These are phyloP conservation scores for Trifolium repens DNA, from an alignment of 306 rosid genomes.

Conservation along the genomic window DNA sequence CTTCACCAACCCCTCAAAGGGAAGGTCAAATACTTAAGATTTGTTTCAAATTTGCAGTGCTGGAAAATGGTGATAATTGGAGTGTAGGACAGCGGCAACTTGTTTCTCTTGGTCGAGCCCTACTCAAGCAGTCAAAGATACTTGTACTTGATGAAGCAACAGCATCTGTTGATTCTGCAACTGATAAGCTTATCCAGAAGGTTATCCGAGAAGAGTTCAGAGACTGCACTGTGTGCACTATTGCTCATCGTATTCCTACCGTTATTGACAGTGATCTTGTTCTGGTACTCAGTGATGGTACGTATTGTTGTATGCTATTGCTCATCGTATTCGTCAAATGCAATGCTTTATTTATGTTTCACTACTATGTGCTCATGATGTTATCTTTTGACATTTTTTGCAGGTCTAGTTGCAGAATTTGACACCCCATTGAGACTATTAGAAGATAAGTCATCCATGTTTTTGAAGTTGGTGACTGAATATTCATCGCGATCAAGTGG, in stretches of 20 bases:
- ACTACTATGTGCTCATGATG: background rate
- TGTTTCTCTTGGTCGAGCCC: constrained; percentile 88
- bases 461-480: constrained; percentile 80
- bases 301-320: constrained; percentile 35
- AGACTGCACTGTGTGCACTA: constrained; percentile 87
- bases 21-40: constrained; percentile 11
- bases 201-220: constrained; percentile 79
- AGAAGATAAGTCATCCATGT: constrained; percentile 91
- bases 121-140: constrained; percentile 88
- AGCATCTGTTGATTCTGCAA: constrained; percentile 91
- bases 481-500: constrained; percentile 83
- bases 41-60: constrained; percentile 59
- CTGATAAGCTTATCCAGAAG: constrained; percentile 91
- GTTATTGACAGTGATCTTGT: constrained; percentile 91
- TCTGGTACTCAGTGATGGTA: constrained; percentile 91
- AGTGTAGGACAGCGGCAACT: constrained; percentile 99
- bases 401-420: constrained; percentile 89
- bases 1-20: constrained; percentile 10
- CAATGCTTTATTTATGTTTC: too few relatives aligned
- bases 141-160: constrained; percentile 98
- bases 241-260: constrained; percentile 94
- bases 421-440: constrained; percentile 74
- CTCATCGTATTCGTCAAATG: background rate
- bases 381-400: constrained; percentile 43
- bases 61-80: constrained; percentile 99